Conservation (phyloP, 2,329 filamentous ascomycete species). For the Atkinsonella texensis region DNA sequence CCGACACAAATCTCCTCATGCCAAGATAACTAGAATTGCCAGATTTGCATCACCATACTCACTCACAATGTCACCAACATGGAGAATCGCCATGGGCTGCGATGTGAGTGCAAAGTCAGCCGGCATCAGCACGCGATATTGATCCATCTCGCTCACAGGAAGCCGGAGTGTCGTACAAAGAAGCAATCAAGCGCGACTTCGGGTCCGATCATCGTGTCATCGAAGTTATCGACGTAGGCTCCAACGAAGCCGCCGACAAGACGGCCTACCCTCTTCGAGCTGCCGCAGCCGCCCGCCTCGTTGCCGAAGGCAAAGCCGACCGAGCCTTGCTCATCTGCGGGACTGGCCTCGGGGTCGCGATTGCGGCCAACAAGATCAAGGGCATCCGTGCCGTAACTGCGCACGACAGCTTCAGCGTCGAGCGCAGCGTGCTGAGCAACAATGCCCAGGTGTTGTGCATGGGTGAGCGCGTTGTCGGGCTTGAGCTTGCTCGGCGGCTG, state of each 20-base stretch:
- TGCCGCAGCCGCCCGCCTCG: constrained; percentile 55
- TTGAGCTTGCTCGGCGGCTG: constrained; percentile 67
- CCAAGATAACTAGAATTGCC: too few relatives aligned
- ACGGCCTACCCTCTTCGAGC: constrained; percentile 74
- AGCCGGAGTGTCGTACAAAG: constrained; percentile 69
- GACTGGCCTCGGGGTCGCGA: constrained; percentile 77
- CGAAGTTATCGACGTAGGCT: constrained; percentile 63
- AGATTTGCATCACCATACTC: not conserved
- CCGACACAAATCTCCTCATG: too few relatives aligned
- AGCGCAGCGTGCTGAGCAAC: constrained; percentile 70
- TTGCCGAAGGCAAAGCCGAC: constrained; percentile 54
- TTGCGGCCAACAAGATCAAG: constrained; percentile 78
- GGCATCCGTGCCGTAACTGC: constrained; percentile 81
- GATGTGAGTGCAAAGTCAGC: constrained; percentile 30
- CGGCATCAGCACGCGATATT: not conserved
- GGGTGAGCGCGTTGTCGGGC: constrained; percentile 70
- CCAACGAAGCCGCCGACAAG: constrained; percentile 53
- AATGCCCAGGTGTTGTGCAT: constrained; percentile 81
- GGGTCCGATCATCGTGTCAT: constrained; percentile 53
- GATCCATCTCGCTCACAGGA: constrained; percentile 29
- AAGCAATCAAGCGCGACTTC: constrained; percentile 62
- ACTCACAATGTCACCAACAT: constrained; percentile 31
- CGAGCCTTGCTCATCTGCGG: constrained; percentile 75
- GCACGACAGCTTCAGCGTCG: constrained; percentile 75
- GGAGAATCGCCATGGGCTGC: constrained; percentile 41